Base-by-base conservation (phyloP, 495 filamentous ascomycete species). In the Sabuloglossum arenarium region DNA sequence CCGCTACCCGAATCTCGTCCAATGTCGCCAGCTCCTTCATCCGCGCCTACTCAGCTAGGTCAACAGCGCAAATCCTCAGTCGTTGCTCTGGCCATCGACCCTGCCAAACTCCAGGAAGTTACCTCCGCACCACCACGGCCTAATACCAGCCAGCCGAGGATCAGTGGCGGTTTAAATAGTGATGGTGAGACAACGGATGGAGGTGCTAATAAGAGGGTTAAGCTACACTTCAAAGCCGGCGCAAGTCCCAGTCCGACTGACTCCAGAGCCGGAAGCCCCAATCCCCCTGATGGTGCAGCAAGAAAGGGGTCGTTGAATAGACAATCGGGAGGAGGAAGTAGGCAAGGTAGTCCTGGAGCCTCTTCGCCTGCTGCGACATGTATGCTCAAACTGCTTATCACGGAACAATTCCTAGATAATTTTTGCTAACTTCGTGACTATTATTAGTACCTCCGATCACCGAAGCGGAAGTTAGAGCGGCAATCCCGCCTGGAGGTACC, bases 181-280 rank as follows among this genome's bases (percentile, higher is more conserved):
- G 89, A 94, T 56, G 78, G 79, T 28, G 90, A 95, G 60, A 79
- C 73, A 51, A 88, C 79, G 31, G 85, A 90, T 62, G 79, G 77
- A 14, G 77, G 67, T 54, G 81, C 79, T 66, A 78, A 76, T 61
- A 81, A 80, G 67, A 86, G 82, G 62, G 67, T 87, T 59, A 84
- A 79, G 66, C 66, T 85, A 37, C 69, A 72, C 57, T 55, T 69
- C 16, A 60, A 64, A 27, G 25, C 54, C 27, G 43, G 24, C 25
- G 39, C 31, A 23, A 43, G 42, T 53, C 28, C 54, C 42, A 51
- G 47, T 29, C 54, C 54, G 14, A 43, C 24, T 19, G 32, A 11
- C 31, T 59, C 57, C 10, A 56, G 68, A 16, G 67, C 68, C 3
- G 69, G 66, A 1, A 79, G 73, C 60, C 77, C 80, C 25, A 74